Base-by-base conservation (phyloP, 495 filamentous ascomycete species). In the Cercophora sp. region DNA sequence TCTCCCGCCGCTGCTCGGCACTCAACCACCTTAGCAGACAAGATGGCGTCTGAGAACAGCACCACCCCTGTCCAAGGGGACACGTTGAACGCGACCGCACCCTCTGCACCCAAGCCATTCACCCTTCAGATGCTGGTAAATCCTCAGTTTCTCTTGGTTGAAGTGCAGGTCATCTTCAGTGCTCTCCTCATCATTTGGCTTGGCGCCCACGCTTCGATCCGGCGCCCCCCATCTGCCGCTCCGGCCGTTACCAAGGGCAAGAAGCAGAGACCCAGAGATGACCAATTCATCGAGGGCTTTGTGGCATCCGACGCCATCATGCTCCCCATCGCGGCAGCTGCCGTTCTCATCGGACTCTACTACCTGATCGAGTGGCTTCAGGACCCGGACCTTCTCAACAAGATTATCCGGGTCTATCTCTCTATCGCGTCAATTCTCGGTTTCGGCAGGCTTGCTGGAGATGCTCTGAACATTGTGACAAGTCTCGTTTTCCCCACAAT, bases 301-400 rank as follows among this genome's bases (percentile, higher is more conserved):
- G 72, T 76, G 16, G 85, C 89, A 2, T 85, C 80, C 0, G 93
- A 97, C 70, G 93, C 90, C 26, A 76, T 97, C 57, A 73, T 93
- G 67, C 86, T 96, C 44, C 93, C 93, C 6, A 56, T 96, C n/a
- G 69, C 87, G 27, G 92, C 90, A 8, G 93, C 85, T 4, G 52
- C 70, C 2, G 81, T 85, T 0, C 80, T 98, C 8, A 76, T 84
- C 24, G 85, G 82, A 0, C 76, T 98, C 10, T 97, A 96, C 69
- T 82, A 91, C 60, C 75, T 96, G 46, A 89, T 97, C 64, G 89
- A 94, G 60, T 94, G 85, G 79, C 77, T 95, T 22, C 79, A 93
- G 57, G 87, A 95, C 60, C 84, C 92, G 0, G 74, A 81, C 8
- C 69, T 93, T 8, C 60, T 98, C 59, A 97, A 92, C 70, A 87